Evolutionary conservation across 2,329 filamentous ascomycete genomes (phyloP), one percentile per base, ranked within the genome.

Genomic region (Macrophomina phaseolina): DNA sequence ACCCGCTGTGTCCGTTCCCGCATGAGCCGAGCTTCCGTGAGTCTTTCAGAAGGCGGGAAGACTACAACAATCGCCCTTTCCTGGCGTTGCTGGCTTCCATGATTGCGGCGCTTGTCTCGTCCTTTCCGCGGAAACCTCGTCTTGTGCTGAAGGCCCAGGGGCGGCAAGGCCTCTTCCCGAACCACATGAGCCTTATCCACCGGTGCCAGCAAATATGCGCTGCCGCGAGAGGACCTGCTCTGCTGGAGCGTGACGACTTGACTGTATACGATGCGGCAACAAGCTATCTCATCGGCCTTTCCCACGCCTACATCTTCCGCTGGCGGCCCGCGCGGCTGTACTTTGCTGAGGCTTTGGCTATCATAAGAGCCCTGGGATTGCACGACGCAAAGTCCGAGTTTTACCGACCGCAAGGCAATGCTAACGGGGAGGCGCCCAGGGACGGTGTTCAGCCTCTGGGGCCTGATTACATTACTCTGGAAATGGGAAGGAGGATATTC

Each of bases 11-110:
- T 67, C 91, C 91, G 0, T 93, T 94, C 67, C 91, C 91, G 0
- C 91, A 94, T 76, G 90, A 93, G 74, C 90, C 90, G 0, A 91
- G 90, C 4, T 93, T 94, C 75, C 86, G 90, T 28, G 85, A 88
- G 68, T 88, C 88, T 1, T 91, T 92, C 76, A 83, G 84, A 7
- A 84, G 85, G 65, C 84, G 91, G 40, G 87, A 91, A 73, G 90
- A 93, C 74, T 83, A 88, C 63, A 85, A 83, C 6, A 88, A 87
- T 70, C 86, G 87, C 9, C 84, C 86, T 16, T 94, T 93, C 70
- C 80, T 93, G 1, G 89, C 90, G 2, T 78, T 94, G 48, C 76
- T 93, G 30, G 87, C 91, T 1, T 90, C 90, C 66, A 93, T 94
- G 91, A 85, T 93, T 36, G 89, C 87, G 52, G 81, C 83, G 1